These are phyloP conservation scores for Marasmius sp. DNA, from an alignment of 1,284 basidiomycete species.

Conservation along the genomic window DNA sequence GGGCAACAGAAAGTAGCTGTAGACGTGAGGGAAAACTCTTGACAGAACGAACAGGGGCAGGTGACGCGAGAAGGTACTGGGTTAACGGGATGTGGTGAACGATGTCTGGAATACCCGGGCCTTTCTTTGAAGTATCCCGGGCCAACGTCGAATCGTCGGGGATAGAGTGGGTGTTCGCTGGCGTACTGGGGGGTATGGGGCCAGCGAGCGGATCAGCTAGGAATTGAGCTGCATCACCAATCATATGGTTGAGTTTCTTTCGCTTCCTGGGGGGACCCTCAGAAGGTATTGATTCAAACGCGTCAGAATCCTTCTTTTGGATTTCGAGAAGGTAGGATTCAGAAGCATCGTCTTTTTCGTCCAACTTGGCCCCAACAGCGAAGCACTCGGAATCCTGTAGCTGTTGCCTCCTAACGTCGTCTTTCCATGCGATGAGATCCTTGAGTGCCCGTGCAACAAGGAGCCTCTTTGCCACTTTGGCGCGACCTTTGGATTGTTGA, in stretches of 20 bases:
- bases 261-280: slow-evolving; percentile 33
- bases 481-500: slow-evolving; percentile 41
- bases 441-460: slow-evolving; percentile 64
- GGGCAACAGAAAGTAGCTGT: slow-evolving; percentile 52
- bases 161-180: slow-evolving; percentile 11
- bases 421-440: slow-evolving; percentile 67
- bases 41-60: slow-evolving; percentile 30
- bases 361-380: slow-evolving; percentile 32
- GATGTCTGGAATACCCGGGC: background rate
- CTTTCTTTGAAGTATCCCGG: background rate
- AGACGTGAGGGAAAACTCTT: slow-evolving; percentile 53
- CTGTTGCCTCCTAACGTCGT: slow-evolving; percentile 52
- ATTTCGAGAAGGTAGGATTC: background rate
- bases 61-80: slow-evolving; percentile 53
- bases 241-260: slow-evolving; percentile 39
- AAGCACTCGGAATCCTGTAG: slow-evolving; percentile 34
- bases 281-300: background rate
- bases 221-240: slow-evolving; percentile 50
- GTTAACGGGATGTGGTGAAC: slow-evolving; percentile 23
- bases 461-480: slow-evolving; percentile 57
- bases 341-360: slow-evolving; percentile 26
- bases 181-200: slow-evolving; percentile 18
- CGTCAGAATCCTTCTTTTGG: slow-evolving; percentile 19
- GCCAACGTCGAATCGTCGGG: slow-evolving; percentile 22
- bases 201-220: slow-evolving; percentile 51